These are phyloP conservation scores for Globisporangium paroecandrum DNA, from an alignment of 352 stramenopile genomes.

Conservation along the genomic window DNA sequence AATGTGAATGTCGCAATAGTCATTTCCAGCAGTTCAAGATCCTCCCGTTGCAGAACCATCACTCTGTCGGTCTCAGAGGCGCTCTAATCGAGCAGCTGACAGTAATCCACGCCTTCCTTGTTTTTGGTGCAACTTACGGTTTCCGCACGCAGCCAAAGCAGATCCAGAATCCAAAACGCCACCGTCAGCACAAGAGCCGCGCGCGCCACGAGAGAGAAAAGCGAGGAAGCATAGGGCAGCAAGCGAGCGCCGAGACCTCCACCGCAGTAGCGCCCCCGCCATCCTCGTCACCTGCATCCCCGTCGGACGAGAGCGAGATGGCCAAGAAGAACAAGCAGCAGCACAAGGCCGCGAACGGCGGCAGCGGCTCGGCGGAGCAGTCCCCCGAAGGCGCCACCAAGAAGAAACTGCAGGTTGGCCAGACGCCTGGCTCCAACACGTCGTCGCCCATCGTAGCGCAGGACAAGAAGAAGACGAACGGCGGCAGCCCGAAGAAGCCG, in stretches of 20 bases:
- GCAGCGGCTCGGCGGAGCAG: slow-evolving; percentile 12
- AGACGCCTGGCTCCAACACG: slow-evolving; percentile 18
- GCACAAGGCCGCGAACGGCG: slow-evolving; percentile 17
- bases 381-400: slow-evolving; percentile 15
- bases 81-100: neutral
- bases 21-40: neutral
- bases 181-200: neutral
- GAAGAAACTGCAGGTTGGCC: slow-evolving; percentile 9
- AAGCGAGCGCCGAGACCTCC: slow-evolving; percentile 23
- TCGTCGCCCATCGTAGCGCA: slow-evolving; percentile 14
- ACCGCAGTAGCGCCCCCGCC: neutral
- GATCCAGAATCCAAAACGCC: slow-evolving; percentile 2
- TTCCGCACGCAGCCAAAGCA: neutral
- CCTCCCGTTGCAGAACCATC: neutral
- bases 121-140: neutral
- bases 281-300: neutral
- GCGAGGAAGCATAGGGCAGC: slow-evolving; percentile 30
- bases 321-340: slow-evolving; percentile 61
- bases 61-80: neutral
- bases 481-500: slow-evolving; percentile 29
- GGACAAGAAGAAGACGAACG: slow-evolving; percentile 20
- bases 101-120: neutral
- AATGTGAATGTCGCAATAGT: neutral
- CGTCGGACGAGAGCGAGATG: slow-evolving; percentile 28
- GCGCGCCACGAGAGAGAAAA: slow-evolving; percentile 3